Evolutionary conservation across 164 flowering plant genomes (phyloP).

Genomic region (Piper betle): DNA sequence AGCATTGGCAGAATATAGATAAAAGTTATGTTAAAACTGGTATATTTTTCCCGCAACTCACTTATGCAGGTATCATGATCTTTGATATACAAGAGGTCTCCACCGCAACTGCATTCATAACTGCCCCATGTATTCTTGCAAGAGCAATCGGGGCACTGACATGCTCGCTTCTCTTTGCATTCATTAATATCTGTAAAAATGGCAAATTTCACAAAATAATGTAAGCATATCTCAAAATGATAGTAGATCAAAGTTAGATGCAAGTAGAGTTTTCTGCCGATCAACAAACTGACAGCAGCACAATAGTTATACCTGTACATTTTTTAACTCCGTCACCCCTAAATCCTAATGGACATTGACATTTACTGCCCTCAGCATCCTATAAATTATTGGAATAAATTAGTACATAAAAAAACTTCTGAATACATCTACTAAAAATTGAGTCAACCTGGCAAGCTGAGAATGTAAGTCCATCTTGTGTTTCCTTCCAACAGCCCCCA

Average conservation of each 20-base stretch:
- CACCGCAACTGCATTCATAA: constrained; percentile 65
- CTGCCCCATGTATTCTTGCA: constrained; percentile 88
- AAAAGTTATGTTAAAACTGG: not conserved
- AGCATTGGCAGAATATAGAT: not conserved
- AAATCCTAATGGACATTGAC: constrained; percentile 78
- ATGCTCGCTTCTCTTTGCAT: constrained; percentile 77
- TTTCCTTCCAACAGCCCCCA: constrained; percentile 95
- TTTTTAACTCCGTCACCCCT: constrained; percentile 77
- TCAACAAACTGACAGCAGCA: not conserved
- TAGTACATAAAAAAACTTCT: not conserved
- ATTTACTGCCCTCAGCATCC: constrained; percentile 45
- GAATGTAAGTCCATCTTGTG: constrained; percentile 45
- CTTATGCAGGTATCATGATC: constrained; percentile 91
- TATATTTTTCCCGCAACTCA: constrained; percentile 19
- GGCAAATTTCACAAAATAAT: not conserved
- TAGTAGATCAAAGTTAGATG: not conserved
- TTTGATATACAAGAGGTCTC: constrained; percentile 68
- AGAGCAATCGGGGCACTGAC: constrained; percentile 79
- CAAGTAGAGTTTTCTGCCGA: not conserved
- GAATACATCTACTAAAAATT: not conserved
- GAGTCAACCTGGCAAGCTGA: constrained; percentile 77
- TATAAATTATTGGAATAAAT: constrained; percentile 12
- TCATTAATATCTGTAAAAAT: constrained; percentile 64
- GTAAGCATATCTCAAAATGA: not conserved
- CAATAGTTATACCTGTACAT: constrained; percentile 48